These are phyloP conservation scores for Volutella citrinella DNA, from an alignment of 2,329 filamentous ascomycete species.

Conservation along the genomic window DNA sequence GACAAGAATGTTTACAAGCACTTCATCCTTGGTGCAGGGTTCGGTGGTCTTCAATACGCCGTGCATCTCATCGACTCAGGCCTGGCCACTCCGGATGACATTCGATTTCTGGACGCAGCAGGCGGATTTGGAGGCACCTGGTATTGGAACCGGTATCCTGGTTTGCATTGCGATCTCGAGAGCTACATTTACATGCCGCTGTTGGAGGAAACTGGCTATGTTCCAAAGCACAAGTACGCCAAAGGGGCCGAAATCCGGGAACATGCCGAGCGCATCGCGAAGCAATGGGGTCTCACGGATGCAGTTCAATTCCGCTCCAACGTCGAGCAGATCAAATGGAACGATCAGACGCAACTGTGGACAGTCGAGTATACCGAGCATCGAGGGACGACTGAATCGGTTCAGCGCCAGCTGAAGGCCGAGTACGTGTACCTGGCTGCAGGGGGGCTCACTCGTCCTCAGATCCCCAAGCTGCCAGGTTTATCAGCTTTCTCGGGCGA, in stretches of 20 bases:
- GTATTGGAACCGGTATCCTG: slow-evolving; percentile 49
- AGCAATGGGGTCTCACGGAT: slow-evolving; percentile 38
- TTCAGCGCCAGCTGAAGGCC: too few relatives aligned
- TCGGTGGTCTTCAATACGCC: slow-evolving; percentile 31
- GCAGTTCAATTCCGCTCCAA: slow-evolving; percentile 39
- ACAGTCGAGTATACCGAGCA: too few relatives aligned
- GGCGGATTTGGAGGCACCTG: slow-evolving; percentile 6
- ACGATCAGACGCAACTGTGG: slow-evolving; percentile 33
- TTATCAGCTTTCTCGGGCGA: slow-evolving; percentile 39
- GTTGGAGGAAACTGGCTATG: slow-evolving; percentile 57
- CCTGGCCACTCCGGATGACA: slow-evolving; percentile 28
- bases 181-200: slow-evolving; percentile 57
- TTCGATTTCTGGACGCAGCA: slow-evolving; percentile 28
- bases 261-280: slow-evolving; percentile 41
- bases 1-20: too few relatives aligned
- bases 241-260: slow-evolving; percentile 40
- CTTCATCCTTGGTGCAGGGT: slow-evolving; percentile 35
- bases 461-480: slow-evolving; percentile 40
- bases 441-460: slow-evolving; percentile 38
- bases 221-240: slow-evolving; percentile 50
- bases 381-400: too few relatives aligned
- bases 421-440: slow-evolving; percentile 39
- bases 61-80: slow-evolving; percentile 22
- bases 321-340: slow-evolving; percentile 42
- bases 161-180: slow-evolving; percentile 56